phyloP scores from a whole-genome alignment of 768 basidiomycete genomes.

The Mycena floridula region DNA sequence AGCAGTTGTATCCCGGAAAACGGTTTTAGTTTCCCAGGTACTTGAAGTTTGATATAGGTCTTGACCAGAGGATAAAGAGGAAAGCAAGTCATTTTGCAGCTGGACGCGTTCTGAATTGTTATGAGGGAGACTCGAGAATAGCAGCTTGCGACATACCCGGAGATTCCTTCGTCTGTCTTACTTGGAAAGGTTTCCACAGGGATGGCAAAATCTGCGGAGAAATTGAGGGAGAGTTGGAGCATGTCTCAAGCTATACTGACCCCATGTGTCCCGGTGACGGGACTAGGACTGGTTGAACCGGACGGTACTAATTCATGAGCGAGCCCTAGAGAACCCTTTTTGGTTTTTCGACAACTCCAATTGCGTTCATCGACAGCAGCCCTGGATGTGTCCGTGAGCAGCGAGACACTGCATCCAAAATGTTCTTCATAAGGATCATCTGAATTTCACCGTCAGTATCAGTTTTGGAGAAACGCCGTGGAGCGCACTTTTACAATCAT shows the following conservation, averaged over 20 bases:
- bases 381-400: constrained; percentile 44
- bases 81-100: constrained; percentile 65
- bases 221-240: neutral
- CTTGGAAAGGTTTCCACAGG: constrained; percentile 48
- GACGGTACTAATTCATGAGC: constrained; percentile 45
- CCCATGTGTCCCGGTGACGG: constrained; percentile 14
- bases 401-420: constrained; percentile 57
- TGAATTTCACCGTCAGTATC: no score
- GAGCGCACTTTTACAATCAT: no score
- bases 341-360: constrained; percentile 50
- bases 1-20: constrained; percentile 60
- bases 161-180: constrained; percentile 46
- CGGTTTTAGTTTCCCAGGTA: constrained; percentile 56
- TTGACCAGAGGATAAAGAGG: constrained; percentile 55
- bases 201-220: constrained; percentile 46
- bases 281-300: constrained; percentile 22
- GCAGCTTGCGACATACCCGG: constrained; percentile 31
- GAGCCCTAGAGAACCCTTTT: constrained; percentile 52
- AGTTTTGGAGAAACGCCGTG: no score
- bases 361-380: constrained; percentile 43
- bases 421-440: constrained; percentile 63
- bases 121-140: constrained; percentile 2
- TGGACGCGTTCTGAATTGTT: constrained; percentile 36
- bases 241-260: constrained; percentile 13
- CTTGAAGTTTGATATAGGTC: constrained; percentile 74